These are phyloP conservation scores for Phytophthora kernoviae DNA, from an alignment of 352 stramenopile genomes.

Conservation along the genomic window DNA sequence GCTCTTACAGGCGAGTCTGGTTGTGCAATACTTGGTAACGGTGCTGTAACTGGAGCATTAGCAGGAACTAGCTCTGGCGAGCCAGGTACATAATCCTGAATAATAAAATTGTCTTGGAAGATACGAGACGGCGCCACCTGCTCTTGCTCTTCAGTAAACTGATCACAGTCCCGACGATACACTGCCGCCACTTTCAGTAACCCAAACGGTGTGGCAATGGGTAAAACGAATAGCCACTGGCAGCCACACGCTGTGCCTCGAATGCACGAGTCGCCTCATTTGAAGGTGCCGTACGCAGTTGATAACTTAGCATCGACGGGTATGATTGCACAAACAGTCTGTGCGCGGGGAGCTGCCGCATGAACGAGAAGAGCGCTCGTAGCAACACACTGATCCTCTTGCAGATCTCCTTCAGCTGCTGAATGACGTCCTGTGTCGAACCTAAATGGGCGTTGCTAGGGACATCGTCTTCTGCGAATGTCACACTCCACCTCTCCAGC, in stretches of 20 bases:
- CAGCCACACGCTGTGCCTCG: constrained; percentile 43
- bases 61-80: constrained; percentile 52
- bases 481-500: constrained; percentile 80
- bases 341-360: constrained; percentile 74
- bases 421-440: constrained; percentile 69
- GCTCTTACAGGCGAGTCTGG: constrained; percentile 22
- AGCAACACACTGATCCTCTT: constrained; percentile 81
- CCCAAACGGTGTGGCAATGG: constrained; percentile 84
- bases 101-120: constrained; percentile 83
- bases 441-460: constrained; percentile 11
- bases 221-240: constrained; percentile 73
- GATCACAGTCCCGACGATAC: constrained; percentile 69
- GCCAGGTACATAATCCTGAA: constrained; percentile 83
- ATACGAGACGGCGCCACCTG: constrained; percentile 45
- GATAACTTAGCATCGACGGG: constrained; percentile 65
- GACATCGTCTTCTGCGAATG: constrained; percentile 33
- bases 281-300: constrained; percentile 44
- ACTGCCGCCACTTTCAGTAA: constrained; percentile 65
- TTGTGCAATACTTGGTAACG: constrained; percentile 13
- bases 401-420: constrained; percentile 81
- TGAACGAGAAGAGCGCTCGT: constrained; percentile 76
- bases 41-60: constrained; percentile 18
- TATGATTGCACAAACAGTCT: constrained; percentile 72
- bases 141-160: constrained; percentile 42
- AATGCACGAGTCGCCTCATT: constrained; percentile 34